A percentile compares a stretch with the other conserved stretches of the same genome.
These are phyloP conservation scores for Colletotrichum lentis DNA, from an alignment of 2,329 filamentous ascomycete species.

Conservation along the genomic window DNA sequence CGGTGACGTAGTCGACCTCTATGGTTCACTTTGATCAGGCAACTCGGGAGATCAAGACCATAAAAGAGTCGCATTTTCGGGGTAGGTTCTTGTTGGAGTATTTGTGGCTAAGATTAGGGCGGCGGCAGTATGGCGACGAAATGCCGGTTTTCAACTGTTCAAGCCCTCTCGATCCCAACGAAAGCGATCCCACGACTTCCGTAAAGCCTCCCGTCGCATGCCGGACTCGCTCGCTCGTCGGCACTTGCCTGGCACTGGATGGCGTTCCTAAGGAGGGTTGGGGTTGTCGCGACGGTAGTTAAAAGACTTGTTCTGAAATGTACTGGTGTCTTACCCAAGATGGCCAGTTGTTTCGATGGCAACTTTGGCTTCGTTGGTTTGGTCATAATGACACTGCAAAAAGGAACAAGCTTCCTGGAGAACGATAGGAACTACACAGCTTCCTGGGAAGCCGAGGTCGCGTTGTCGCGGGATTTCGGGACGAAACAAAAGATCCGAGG, in stretches of 20 bases:
- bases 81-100: constrained; percentile 20
- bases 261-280: constrained; percentile 1
- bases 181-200: neutral
- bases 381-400: constrained; percentile 30
- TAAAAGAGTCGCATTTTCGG: constrained; percentile 28
- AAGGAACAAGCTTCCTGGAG: neutral
- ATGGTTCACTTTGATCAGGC: constrained; percentile 36
- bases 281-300: constrained; percentile 6
- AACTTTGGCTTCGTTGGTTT: constrained; percentile 63
- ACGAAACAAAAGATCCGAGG: neutral
- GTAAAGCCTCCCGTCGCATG: neutral
- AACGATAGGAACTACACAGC: neutral
- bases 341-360: constrained; percentile 78
- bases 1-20: constrained; percentile 7
- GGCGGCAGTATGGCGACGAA: constrained; percentile 16
- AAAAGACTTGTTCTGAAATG: constrained; percentile 34
- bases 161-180: neutral
- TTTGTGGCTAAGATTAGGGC: constrained; percentile 30
- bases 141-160: constrained; percentile 13
- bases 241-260: constrained; percentile 31
- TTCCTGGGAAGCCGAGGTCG: neutral
- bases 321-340: constrained; percentile 69
- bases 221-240: neutral
- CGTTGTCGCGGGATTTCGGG: neutral
- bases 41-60: constrained; percentile 35